phyloP scores from a whole-genome alignment of 202 grass and related monocot genomes.

The Setaria viridis region DNA sequence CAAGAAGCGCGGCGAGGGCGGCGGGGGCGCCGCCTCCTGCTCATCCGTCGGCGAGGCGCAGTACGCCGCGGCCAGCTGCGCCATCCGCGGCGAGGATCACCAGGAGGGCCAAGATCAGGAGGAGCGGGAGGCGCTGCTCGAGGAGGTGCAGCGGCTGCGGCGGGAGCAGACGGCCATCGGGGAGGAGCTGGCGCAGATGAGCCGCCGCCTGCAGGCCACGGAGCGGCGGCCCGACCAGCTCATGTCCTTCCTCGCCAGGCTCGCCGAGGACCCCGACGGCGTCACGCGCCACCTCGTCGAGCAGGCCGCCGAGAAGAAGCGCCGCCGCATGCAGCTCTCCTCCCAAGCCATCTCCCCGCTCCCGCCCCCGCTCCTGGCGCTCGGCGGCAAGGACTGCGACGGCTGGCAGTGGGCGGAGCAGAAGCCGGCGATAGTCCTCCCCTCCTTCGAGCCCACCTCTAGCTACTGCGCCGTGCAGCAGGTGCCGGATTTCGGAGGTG shows the following conservation, averaged over 20 bases:
- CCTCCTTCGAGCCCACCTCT: slow-evolving; percentile 27
- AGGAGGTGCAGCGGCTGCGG: slow-evolving; percentile 62
- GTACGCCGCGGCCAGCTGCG: not conserved
- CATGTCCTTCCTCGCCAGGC: slow-evolving; percentile 70
- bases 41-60: not conserved
- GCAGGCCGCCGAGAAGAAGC: slow-evolving; percentile 58
- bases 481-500: slow-evolving; percentile 39
- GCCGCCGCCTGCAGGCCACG: slow-evolving; percentile 63
- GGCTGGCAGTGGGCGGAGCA: slow-evolving; percentile 45
- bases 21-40: not conserved
- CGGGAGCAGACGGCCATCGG: slow-evolving; percentile 73
- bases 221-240: slow-evolving; percentile 73
- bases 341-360: not conserved
- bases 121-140: slow-evolving; percentile 16
- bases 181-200: slow-evolving; percentile 69
- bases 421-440: slow-evolving; percentile 6
- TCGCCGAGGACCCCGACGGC: slow-evolving; percentile 61
- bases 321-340: slow-evolving; percentile 20
- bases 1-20: slow-evolving; percentile 50
- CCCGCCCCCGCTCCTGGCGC: slow-evolving; percentile 8
- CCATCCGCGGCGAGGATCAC: not conserved
- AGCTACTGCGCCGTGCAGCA: slow-evolving; percentile 33
- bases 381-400: slow-evolving; percentile 26
- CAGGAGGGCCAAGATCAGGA: not conserved
- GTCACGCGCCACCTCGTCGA: slow-evolving; percentile 52